Conservation (phyloP, 106 monocot genomes). For the Posidonia australis region DNA sequence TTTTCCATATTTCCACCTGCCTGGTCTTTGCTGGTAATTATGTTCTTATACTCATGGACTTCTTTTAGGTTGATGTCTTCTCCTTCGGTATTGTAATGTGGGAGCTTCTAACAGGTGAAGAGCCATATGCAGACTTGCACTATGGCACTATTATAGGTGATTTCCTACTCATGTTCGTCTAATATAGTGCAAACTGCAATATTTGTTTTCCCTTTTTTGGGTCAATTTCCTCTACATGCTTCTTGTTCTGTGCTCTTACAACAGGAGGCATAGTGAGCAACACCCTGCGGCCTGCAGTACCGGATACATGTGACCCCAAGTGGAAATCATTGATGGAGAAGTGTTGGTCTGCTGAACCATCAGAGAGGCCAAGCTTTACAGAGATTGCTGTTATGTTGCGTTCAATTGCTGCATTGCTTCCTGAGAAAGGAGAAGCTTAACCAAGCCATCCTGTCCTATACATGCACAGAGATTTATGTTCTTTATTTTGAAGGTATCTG, state of each 20-base stretch:
- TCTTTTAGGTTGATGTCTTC: slow-evolving; percentile 73
- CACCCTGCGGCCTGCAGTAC: slow-evolving; percentile 66
- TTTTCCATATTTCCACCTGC: not conserved
- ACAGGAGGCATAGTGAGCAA: slow-evolving; percentile 87
- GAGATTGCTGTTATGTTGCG: slow-evolving; percentile 57
- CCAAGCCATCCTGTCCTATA: not conserved
- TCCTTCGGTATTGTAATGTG: slow-evolving; percentile 94
- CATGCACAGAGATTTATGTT: not conserved
- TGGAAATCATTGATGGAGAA: slow-evolving; percentile 85
- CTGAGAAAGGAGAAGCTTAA: slow-evolving; percentile 15
- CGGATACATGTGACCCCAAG: slow-evolving; percentile 56
- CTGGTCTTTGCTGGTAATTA: not conserved
- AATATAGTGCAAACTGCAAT: not conserved
- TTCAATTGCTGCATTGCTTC: slow-evolving; percentile 50
- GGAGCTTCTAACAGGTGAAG: slow-evolving; percentile 86
- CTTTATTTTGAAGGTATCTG: not conserved
- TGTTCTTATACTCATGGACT: not conserved
- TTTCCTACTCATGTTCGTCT: not conserved
- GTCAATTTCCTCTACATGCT: not conserved
- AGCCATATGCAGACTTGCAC: slow-evolving; percentile 86
- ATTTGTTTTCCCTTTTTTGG: not conserved
- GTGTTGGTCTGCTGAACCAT: slow-evolving; percentile 80
- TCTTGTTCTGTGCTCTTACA: not conserved
- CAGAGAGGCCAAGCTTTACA: slow-evolving; percentile 65
- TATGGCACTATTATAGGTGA: slow-evolving; percentile 90